Base-by-base conservation (phyloP, 2,329 filamentous ascomycete genomes). In the Alternaria gansuensis region DNA sequence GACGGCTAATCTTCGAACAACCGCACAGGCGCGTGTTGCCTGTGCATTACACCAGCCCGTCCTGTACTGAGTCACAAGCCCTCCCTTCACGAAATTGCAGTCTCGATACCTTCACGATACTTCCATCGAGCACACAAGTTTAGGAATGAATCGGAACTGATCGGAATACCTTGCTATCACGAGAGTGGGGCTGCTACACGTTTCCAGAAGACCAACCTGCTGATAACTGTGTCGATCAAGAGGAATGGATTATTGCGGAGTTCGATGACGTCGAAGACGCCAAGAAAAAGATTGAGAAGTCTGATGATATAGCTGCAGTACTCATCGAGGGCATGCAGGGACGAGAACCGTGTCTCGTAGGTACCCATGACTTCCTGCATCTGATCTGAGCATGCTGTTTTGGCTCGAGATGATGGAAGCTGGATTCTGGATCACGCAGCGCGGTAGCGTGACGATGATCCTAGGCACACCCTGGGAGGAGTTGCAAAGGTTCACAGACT, bases 251-350 rank as follows among this genome's bases (percentile, higher is more conserved):
- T 0, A 71, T 90, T 2, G 87, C 82, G 1, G 79, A 77, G 34
- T 92, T 88, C 71, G 90, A 91, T 59, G 83, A 90, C 52, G 64
- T 84, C 1, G 75, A 78, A 0, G 79, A 79, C 3, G 82, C 84
- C 0, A 75, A 72, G 5, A 62, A 60, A 2, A 78, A 83, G 10
- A 79, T 88, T 7, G 69, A 78, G 6, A 66, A 39, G 58, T 68
- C 63, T 21, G 64, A 56, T 2, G 80, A 82, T 8, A 73, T 91
- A 0, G 88, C 87, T 0, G 88, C 86, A 0, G 86, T 91, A 21
- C 68, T 92, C 2, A 78, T 91, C 0, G 89, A 91, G 73, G 82
- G 82, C 0, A 86, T 92, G 82, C 87, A 90, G 63, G 88, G 87
- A 0, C 81, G 83, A 3, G 87, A 83, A 0, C 88, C 88, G 0